These are phyloP conservation scores for Leucosporidium scottii DNA, from an alignment of 768 basidiomycete genomes.

Conservation along the genomic window DNA sequence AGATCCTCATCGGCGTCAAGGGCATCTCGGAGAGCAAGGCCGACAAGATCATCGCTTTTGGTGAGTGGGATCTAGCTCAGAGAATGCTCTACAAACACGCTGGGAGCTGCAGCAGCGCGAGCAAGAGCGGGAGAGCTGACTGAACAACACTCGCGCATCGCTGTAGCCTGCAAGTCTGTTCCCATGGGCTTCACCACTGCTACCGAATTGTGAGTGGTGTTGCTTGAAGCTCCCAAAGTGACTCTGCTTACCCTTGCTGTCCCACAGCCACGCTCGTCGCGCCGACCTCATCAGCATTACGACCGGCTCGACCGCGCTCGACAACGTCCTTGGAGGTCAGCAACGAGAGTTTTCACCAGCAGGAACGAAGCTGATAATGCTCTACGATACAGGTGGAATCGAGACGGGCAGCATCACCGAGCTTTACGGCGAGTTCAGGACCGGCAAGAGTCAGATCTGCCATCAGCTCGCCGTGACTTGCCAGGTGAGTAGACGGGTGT, in stretches of 20 bases:
- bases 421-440: constrained; percentile 95
- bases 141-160: too few relatives aligned
- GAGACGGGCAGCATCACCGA: constrained; percentile 99
- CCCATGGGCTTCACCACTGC: constrained; percentile 97
- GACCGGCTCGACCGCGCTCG: constrained; percentile 91
- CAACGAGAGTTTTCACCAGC: too few relatives aligned
- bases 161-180: constrained; percentile 84
- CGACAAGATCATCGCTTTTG: constrained; percentile 88
- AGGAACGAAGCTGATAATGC: neutral
- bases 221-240: neutral
- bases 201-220: constrained; percentile 57
- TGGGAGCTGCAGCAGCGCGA: neutral
- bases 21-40: constrained; percentile 96
- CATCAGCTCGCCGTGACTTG: constrained; percentile 98
- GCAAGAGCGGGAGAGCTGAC: neutral
- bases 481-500: constrained; percentile 49
- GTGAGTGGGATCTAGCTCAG: constrained; percentile 46
- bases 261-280: constrained; percentile 68
- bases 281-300: constrained; percentile 94
- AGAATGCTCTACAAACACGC: neutral
- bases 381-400: constrained; percentile 63
- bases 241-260: neutral
- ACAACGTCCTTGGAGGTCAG: constrained; percentile 85
- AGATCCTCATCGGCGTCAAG: constrained; percentile 75
- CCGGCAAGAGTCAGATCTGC: constrained; percentile 96